These are phyloP conservation scores for Agarophyton chilense DNA, from an alignment of 23 red algal species.

Conservation along the genomic window DNA sequence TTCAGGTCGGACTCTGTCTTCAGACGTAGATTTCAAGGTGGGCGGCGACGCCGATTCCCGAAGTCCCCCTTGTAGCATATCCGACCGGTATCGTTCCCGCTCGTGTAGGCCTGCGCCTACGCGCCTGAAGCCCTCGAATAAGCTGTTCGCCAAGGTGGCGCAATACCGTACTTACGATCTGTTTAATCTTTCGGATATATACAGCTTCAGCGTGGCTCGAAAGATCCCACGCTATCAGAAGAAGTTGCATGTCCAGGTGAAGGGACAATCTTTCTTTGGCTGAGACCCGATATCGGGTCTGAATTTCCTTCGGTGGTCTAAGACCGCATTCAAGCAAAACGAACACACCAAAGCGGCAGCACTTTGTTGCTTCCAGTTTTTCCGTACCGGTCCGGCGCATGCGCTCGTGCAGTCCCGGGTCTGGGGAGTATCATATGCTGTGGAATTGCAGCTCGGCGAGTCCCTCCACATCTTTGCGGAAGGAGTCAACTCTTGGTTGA, in stretches of 20 bases:
- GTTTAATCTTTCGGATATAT: not conserved
- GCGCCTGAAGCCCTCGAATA: not conserved
- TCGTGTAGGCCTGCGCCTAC: not conserved
- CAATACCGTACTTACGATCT: not conserved
- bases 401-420: not conserved
- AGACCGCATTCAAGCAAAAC: not conserved
- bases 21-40: not conserved
- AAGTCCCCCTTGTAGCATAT: too few species aligned
- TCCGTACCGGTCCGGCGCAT: not conserved
- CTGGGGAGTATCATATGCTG: too few species aligned
- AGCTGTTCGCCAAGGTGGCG: not conserved
- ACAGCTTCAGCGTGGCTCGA: not conserved
- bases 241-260: not conserved
- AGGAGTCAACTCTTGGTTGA: not conserved
- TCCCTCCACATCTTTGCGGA: not conserved
- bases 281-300: not conserved
- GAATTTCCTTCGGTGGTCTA: not conserved
- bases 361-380: not conserved
- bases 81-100: not conserved
- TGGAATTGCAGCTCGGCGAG: not conserved
- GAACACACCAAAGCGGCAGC: not conserved
- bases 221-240: not conserved
- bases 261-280: not conserved
- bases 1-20: too few species aligned
- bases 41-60: too few species aligned